These are phyloP conservation scores for Tuber umbilicatum DNA, from an alignment of 495 filamentous ascomycete genomes.

Conservation along the genomic window DNA sequence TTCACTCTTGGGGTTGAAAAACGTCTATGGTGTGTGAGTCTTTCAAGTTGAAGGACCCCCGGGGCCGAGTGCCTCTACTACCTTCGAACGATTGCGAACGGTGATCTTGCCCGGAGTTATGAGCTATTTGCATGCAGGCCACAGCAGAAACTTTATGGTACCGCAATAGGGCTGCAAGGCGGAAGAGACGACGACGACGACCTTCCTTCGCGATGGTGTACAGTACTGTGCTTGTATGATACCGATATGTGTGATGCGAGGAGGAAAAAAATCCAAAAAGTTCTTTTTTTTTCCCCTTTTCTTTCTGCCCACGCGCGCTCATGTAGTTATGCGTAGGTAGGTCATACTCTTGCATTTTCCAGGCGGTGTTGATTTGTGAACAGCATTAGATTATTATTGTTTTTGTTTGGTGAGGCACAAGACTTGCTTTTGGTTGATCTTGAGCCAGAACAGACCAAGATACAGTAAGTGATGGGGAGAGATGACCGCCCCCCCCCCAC, in stretches of 20 bases:
- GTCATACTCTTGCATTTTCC: background rate
- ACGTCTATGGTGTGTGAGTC: no score
- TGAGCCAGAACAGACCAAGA: background rate
- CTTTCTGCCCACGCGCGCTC: background rate
- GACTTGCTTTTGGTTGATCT: background rate
- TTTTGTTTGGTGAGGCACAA: background rate
- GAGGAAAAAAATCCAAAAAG: background rate
- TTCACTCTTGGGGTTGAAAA: no score
- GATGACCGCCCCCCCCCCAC: background rate
- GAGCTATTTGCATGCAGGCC: background rate
- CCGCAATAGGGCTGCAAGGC: background rate
- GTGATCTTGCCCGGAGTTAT: background rate
- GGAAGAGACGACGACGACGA: background rate
- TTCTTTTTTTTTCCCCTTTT: background rate
- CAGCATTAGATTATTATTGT: background rate
- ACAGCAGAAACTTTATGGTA: background rate
- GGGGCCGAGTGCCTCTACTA: no score
- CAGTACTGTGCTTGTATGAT: no score
- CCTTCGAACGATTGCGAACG: background rate
- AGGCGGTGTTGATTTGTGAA: background rate
- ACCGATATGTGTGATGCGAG: background rate
- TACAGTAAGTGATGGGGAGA: background rate
- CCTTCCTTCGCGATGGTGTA: background rate
- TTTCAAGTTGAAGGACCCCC: no score
- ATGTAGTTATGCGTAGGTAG: background rate